Evolutionary conservation across 2,329 filamentous ascomycete genomes (phyloP).

Genomic region (Mycosphaerella arachidis): DNA sequence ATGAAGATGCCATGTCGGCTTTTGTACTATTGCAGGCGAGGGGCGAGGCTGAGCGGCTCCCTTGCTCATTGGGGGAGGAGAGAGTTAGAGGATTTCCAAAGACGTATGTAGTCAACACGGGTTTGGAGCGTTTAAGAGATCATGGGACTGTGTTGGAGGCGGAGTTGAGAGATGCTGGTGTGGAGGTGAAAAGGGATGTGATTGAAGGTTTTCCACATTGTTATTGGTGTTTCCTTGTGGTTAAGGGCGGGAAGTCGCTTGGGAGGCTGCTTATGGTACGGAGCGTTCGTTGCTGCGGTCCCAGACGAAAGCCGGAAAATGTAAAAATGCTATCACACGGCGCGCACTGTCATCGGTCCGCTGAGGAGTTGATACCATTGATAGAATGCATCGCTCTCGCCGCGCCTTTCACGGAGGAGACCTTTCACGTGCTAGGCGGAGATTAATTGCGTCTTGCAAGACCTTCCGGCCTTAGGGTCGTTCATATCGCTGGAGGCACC

Average conservation of each 20-base stretch:
- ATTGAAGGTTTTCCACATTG: conserved; percentile 34
- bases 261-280: not conserved
- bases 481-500: conserved; percentile 61
- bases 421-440: conserved; percentile 6
- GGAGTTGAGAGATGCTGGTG: conserved; percentile 24
- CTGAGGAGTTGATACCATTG: conserved; percentile 47
- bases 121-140: conserved; percentile 30
- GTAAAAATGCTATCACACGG: not conserved
- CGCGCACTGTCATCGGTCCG: conserved; percentile 34
- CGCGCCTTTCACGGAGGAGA: conserved; percentile 46
- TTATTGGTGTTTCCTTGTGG: conserved; percentile 22
- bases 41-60: conserved; percentile 8
- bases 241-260: not conserved
- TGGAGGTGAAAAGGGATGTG: conserved; percentile 25
- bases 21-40: conserved; percentile 2
- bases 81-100: conserved; percentile 15
- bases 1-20: conserved; percentile 7
- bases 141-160: conserved; percentile 26
- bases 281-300: conserved; percentile 53
- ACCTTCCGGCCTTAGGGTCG: conserved; percentile 52
- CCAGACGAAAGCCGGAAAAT: conserved; percentile 45
- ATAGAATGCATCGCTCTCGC: conserved; percentile 60
- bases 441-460: conserved; percentile 24
- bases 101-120: conserved; percentile 17
- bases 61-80: conserved; percentile 2